Evolutionary conservation across 345 rosid genomes (phyloP).

Genomic region (Lepidium africanum): DNA sequence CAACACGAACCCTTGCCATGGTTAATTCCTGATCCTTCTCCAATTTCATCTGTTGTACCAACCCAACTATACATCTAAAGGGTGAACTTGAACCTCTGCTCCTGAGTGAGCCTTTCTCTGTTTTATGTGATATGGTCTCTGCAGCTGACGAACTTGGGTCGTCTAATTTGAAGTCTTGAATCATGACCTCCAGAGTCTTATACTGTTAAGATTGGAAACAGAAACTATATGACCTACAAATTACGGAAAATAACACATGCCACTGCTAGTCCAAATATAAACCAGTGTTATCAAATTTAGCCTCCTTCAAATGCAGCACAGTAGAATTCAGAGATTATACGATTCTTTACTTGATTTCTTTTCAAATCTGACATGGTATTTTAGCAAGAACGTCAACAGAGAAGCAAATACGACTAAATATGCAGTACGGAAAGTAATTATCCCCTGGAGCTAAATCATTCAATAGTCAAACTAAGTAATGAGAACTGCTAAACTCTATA

Average conservation of each 20-base stretch:
- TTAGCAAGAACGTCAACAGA: neutral
- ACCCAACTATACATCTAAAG: conserved; percentile 78
- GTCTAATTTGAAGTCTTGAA: conserved; percentile 52
- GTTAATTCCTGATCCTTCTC: conserved; percentile 84
- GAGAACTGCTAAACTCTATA: neutral
- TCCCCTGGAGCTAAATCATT: neutral
- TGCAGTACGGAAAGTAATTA: neutral
- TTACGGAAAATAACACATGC: neutral
- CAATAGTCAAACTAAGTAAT: neutral
- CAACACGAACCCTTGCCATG: conserved; percentile 49
- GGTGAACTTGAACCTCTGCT: conserved; percentile 86
- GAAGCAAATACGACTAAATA: neutral
- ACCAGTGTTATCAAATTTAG: neutral
- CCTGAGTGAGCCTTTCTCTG: conserved; percentile 47
- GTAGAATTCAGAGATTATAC: neutral
- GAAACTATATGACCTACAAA: conserved; percentile 6
- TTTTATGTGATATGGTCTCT: conserved; percentile 34
- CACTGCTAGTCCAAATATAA: neutral
- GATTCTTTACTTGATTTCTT: neutral
- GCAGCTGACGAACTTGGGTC: conserved; percentile 38
- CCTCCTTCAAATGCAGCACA: neutral
- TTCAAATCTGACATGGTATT: neutral
- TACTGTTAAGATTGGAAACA: conserved; percentile 45
- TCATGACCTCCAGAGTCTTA: conserved; percentile 70
- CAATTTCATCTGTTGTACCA: conserved; percentile 77